Evolutionary conservation across 768 basidiomycete genomes (phyloP).

Genomic region (Boletus barrowsii): DNA sequence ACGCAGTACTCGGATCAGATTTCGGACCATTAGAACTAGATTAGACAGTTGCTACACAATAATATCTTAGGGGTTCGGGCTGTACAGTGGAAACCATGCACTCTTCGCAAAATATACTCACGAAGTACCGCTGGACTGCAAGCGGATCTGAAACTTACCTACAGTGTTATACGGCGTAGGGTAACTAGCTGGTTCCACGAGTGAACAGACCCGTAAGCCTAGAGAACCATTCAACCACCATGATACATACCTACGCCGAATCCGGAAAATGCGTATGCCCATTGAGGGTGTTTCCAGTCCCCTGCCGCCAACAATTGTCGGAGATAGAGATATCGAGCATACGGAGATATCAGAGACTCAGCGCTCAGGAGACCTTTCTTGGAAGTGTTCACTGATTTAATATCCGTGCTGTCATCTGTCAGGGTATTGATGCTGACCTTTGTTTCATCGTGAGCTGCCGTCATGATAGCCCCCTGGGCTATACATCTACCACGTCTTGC

Average conservation of each 20-base stretch:
- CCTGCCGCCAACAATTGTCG: not conserved
- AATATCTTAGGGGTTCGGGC: not conserved
- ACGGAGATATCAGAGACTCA: not conserved
- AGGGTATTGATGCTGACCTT: not conserved
- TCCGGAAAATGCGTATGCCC: too few relatives aligned
- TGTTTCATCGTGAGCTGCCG: not conserved
- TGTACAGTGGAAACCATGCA: constrained; percentile 1
- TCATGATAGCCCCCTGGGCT: not conserved
- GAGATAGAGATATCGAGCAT: not conserved
- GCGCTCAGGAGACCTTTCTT: not conserved
- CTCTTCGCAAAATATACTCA: too few relatives aligned
- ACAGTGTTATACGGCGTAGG: too few relatives aligned
- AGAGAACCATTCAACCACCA: too few relatives aligned
- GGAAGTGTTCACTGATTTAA: not conserved
- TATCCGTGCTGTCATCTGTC: not conserved
- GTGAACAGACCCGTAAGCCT: not conserved
- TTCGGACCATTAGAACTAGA: too few relatives aligned
- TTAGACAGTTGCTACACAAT: too few relatives aligned
- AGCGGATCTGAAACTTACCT: not conserved
- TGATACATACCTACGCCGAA: too few relatives aligned
- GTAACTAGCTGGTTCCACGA: not conserved
- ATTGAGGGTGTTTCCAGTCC: not conserved
- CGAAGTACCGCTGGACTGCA: not conserved
- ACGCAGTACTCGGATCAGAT: not conserved
- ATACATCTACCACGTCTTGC: too few relatives aligned